Evolutionary conservation across 768 basidiomycete species (phyloP), one percentile per base, ranked within the genome.

Genomic region (Trametes coccinea): DNA sequence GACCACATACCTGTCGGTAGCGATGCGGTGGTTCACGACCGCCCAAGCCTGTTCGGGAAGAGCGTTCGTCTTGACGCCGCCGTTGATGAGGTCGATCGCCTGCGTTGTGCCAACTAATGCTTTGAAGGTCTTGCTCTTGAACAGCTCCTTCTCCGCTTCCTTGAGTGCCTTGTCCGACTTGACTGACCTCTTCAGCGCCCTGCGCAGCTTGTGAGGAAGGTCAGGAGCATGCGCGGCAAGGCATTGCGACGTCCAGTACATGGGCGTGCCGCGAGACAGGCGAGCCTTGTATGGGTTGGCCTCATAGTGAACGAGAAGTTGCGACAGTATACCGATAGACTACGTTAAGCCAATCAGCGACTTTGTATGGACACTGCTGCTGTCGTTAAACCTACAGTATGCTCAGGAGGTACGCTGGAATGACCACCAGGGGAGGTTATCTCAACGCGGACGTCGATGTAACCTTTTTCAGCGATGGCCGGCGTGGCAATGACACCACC

Each of bases 301-400:
- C 71, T 86, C 85, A 48, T 81, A 68, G 37, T 77, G 75, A 1
- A 77, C 76, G 50, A 86, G 71, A n/a, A 84, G 64, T 7, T 74
- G 59, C 2, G 84, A 73, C 53, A 85, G 78, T 62, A 84, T 79
- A 37, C 84, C 84, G 62, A 87, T 83, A n/a, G 67, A 68, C 79
- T 46, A 7, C 5, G 14, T 44, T 5, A 37, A 44, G 3, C 22
- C 0, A 45, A 53, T 29, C 4, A 22, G 22, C 22, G 22, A 22
- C 22, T 22, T 22, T 22, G 22, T 22, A 22, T 22, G 22, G 22
- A 22, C 22, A 22, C 22, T 22, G 22, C 22, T 22, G 22, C 22
- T 2, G 34, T 29, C 16, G 2, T n/a, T 16, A 30, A 29, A 64
- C 73, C 62, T 72, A 76, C 82, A 4, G 85, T 86, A 67, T 86